Base-by-base conservation (phyloP, 768 basidiomycete genomes). In the Collybiopsis confluens region DNA sequence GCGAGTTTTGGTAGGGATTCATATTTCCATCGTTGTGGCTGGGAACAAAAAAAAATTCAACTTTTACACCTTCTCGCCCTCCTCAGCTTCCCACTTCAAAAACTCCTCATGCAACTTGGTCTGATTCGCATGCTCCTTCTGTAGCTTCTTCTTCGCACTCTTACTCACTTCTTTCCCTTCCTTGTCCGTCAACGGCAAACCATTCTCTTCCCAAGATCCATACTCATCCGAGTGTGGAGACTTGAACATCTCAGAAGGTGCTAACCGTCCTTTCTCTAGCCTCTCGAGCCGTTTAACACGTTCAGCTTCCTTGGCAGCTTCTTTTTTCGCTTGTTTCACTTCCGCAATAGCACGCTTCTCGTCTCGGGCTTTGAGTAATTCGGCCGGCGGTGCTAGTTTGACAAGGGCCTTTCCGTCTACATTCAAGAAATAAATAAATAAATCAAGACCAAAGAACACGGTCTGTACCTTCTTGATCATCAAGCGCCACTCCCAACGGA, bases 341-440 rank as follows among this genome's bases (percentile, higher is more conserved):
- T 87, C 85, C 16, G 74, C 74, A 46, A 78, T 78, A 3, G 83
- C 86, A 5, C 82, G 80, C 71, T 97, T 98, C 64, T 94, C 94
- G 56, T 98, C 94, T 43, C 94, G 83, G 2, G 84, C 86, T 63
- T 77, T 86, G 59, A 94, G 82, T 36, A 99, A 76, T 54, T 90
- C 83, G 11, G 82, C 80, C 2, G 95, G 85, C 36, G 90, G 74
- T 23, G 95, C 90, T 40, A 98, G 76, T 69, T 98, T 98, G 56
- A 97, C 89, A 27, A 98, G 83, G 3, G 96, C 96, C 63, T 85
- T 86, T n/a, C 95, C 95, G 73, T 95, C 94, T 94, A n/a, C n/a
- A n/a, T n/a, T n/a, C n/a, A n/a, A n/a, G n/a, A n/a, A n/a, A n/a
- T n/a, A n/a, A n/a, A n/a, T n/a, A n/a, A n/a, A n/a, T n/a, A n/a